Conservation (phyloP, 352 stramenopile species). For the Pythium rhizo-oryzae region DNA sequence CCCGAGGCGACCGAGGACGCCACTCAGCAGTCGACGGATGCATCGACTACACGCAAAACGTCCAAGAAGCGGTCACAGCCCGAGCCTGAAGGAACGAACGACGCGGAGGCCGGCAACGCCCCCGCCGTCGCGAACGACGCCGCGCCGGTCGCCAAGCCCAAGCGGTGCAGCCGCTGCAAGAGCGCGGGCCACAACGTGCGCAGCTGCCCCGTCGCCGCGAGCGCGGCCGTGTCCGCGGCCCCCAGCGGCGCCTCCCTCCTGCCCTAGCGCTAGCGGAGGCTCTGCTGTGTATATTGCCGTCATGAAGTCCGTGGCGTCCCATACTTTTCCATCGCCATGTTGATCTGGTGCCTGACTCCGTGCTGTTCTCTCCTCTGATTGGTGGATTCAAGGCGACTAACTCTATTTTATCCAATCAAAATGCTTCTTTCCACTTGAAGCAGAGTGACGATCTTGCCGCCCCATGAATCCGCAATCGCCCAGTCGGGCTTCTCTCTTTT, state of each 20-base stretch:
- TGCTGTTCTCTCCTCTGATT: slow-evolving; percentile 9
- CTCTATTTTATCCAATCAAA: slow-evolving; percentile 24
- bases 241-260: neutral
- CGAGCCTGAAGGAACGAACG: neutral
- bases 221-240: neutral
- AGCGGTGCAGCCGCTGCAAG: slow-evolving; percentile 55
- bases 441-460: slow-evolving; percentile 22
- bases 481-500: neutral
- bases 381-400: neutral
- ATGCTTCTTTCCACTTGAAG: slow-evolving; percentile 16
- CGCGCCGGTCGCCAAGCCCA: slow-evolving; percentile 9
- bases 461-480: slow-evolving; percentile 27
- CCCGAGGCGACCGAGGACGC: neutral
- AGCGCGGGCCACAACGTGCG: slow-evolving; percentile 49
- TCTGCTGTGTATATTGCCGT: no score
- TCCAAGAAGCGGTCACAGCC: slow-evolving; percentile 4
- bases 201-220: slow-evolving; percentile 39
- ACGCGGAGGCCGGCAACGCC: neutral
- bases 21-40: neutral
- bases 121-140: neutral
- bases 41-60: neutral
- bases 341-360: neutral
- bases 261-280: no score
- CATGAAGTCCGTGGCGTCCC: neutral
- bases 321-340: no score